A percentile compares a stretch with the other conserved stretches of the same genome.
These are phyloP conservation scores for Phytophthora boehmeriae DNA, from an alignment of 352 stramenopile genomes.

Conservation along the genomic window DNA sequence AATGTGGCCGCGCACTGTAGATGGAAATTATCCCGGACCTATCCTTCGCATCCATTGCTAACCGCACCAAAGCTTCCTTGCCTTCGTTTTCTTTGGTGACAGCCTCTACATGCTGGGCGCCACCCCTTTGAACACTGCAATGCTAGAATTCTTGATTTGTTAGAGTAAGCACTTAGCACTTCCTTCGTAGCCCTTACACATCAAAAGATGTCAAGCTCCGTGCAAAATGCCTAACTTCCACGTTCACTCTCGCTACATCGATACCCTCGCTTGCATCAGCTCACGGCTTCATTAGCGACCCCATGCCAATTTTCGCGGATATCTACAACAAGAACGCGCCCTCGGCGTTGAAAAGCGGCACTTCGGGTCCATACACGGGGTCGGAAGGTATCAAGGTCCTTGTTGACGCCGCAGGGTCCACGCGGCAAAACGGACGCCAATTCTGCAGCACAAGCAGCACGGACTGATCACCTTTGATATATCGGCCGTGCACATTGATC, in stretches of 20 bases:
- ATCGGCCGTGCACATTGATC: slow-evolving; percentile 41
- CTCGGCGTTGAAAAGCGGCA: slow-evolving; percentile 25
- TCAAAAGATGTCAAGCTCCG: no score
- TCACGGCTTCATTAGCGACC: slow-evolving; percentile 31
- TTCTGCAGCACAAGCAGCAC: slow-evolving; percentile 22
- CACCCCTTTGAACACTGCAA: no score
- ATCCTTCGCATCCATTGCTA: neutral
- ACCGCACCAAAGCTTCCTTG: neutral
- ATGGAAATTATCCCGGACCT: neutral
- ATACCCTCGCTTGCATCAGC: slow-evolving; percentile 11
- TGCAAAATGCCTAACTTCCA: slow-evolving; percentile 2
- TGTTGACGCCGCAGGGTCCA: slow-evolving; percentile 34
- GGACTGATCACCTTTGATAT: slow-evolving; percentile 33
- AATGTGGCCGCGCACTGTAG: neutral
- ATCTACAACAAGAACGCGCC: slow-evolving; percentile 42
- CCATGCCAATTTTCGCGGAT: slow-evolving; percentile 25
- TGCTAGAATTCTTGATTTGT: no score
- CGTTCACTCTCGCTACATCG: neutral
- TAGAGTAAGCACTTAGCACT: slow-evolving; percentile 15
- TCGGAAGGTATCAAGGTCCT: slow-evolving; percentile 35
- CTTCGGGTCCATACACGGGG: slow-evolving; percentile 35
- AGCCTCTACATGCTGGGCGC: neutral
- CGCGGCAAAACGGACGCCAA: slow-evolving; percentile 41
- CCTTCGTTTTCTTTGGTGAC: no score
- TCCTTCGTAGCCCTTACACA: neutral